Base-by-base conservation (phyloP, 495 filamentous ascomycete species). In the Penicillium pancosmium region DNA sequence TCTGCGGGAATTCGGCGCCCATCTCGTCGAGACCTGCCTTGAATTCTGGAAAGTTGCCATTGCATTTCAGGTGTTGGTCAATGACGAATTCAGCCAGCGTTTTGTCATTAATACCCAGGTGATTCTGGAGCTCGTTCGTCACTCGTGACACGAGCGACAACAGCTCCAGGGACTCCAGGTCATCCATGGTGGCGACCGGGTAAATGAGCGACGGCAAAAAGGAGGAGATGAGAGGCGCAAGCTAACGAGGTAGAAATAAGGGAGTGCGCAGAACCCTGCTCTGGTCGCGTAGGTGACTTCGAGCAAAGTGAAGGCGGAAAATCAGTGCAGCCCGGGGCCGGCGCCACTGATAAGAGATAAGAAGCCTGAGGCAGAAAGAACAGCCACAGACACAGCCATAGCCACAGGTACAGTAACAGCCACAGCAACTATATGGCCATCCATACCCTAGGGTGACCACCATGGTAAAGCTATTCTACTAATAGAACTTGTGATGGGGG, bases 41-140 rank as follows among this genome's bases (percentile, higher is more conserved):
- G 75, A 96, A 96, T 5, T 88, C 85, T 15, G 78, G 68, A 48
- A 90, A 77, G 3, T 80, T 82, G 16, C 73, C 75, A 51, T 59
- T 63, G 77, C 86, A 91, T 86, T 92, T 85, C 65, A 88, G 68
- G 64, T 96, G 91, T 63, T 95, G 90, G 59, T 87, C 90, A 63
- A 98, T 97, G 55, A 98, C 83, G 70, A 95, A 98, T 72, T 98
- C 94, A 51, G 94, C 92, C 16, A 98, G 80, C 1, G 91, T 96
- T 77, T 96, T 97, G 70, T 98, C 93, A 72, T 80, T 89, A 67
- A 97, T 87, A 34, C 93, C 92, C 54, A 98, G 75, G 75, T 98
- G 90, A 74, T 98, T 98, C 63, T 92, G 88, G 44, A 98, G 80
- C 77, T 98, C 94, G 33, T 88, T 91, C 36, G 91, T 96, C 64